Base-by-base conservation (phyloP, 768 basidiomycete species). In the Podaxis sp. region DNA sequence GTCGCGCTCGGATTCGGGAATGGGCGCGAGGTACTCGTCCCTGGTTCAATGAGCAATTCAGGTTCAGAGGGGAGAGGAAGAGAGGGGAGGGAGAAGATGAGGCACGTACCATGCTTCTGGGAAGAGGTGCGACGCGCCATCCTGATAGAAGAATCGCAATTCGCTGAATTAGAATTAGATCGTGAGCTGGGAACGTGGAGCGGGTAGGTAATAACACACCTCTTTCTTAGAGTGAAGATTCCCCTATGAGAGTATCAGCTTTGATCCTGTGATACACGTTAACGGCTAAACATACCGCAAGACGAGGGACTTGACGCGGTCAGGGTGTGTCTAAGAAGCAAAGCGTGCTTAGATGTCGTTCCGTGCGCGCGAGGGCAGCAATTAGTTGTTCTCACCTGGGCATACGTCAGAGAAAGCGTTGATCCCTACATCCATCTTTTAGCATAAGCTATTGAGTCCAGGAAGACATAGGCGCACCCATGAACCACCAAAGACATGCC, bases 401-500 rank as follows among this genome's bases (percentile, higher is more conserved):
- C 86, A 73, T 98, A 96, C 1, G 87, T 88, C 57, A 96, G 75
- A 4, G 92, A 83, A 11, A 98, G 81, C 3, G 95, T 96, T 3
- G 93, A 95, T 2, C 96, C 95, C 92, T 87, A 9, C 3, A 22
- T 58, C 24, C 61, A 28, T n/a, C 13, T 17, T 22, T 61, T 36
- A 26, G 56, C 40, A 28, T 55, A 26, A 24, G 13, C 11, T 48
- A 8, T 7, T n/a, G 9, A 46, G 17, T 52, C 19, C 30, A 56
- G 15, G 15, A 61, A 57, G 46, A 5, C 26, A 13, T 19, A 30
- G n/a, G 71, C 79, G 55, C 67, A 90, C 91, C 95, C 95, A 96
- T 54, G 90, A 93, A 8, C 95, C 95, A 30, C 96, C 96, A 71
- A 98, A 97, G 28, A 97, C 92, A 61, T 96, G 88, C 95, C 95